These are phyloP conservation scores for Populus pruinosa DNA, from an alignment of 345 rosid genomes.

Conservation along the genomic window DNA sequence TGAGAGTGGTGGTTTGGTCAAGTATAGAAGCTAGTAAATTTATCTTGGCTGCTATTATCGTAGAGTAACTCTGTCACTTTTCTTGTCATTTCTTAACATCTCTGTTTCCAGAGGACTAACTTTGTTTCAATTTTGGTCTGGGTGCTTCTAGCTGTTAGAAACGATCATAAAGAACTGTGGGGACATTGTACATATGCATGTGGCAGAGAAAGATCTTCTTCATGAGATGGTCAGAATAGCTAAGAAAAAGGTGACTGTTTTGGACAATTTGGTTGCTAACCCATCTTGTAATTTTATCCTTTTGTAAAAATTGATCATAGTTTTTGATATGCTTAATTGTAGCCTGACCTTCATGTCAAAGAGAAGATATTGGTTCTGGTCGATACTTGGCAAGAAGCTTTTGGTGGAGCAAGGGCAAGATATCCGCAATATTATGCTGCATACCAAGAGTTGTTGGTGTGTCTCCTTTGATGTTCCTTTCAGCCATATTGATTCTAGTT, in stretches of 20 bases:
- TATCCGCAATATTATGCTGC: slow-evolving; percentile 96
- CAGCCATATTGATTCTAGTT: slow-evolving; percentile 11
- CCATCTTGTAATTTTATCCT: slow-evolving; percentile 1
- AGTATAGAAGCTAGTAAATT: background rate
- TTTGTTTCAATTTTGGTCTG: slow-evolving; percentile 20
- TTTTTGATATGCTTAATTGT: slow-evolving; percentile 31
- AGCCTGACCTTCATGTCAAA: slow-evolving; percentile 89
- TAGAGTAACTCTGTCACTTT: background rate
- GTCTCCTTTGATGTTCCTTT: slow-evolving; percentile 17
- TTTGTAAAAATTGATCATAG: slow-evolving; percentile 24
- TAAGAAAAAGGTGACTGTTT: slow-evolving; percentile 73
- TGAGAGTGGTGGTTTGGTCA: background rate
- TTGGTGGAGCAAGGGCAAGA: slow-evolving; percentile 96
- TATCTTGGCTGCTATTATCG: background rate
- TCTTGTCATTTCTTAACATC: slow-evolving; percentile 3
- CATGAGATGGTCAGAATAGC: slow-evolving; percentile 94
- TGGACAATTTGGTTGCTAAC: slow-evolving; percentile 2
- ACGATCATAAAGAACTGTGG: slow-evolving; percentile 96
- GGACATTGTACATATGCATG: slow-evolving; percentile 98
- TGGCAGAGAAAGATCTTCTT: slow-evolving; percentile 93
- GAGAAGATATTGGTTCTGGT: slow-evolving; percentile 85
- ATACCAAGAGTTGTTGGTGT: slow-evolving; percentile 97
- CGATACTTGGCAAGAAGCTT: slow-evolving; percentile 99
- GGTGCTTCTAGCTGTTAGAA: slow-evolving; percentile 71
- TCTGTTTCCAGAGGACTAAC: slow-evolving; percentile 6